Evolutionary conservation across 352 stramenopile species (phyloP).

Genomic region (Globisporangium yorkense): DNA sequence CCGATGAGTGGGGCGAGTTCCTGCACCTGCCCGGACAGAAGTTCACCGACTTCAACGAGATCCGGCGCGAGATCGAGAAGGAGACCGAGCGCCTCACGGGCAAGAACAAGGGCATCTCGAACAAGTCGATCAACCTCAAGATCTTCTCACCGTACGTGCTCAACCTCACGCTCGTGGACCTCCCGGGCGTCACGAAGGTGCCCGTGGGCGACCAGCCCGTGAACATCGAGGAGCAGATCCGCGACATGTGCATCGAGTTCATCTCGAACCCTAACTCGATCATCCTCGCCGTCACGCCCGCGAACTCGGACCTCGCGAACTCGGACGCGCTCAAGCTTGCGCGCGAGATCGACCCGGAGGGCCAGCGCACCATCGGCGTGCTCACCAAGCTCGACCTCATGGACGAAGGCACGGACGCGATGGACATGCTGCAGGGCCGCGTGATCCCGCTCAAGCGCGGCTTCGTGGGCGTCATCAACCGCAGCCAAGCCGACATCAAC

Average conservation of each 20-base stretch:
- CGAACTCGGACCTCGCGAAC: constrained; percentile 99
- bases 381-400: constrained; percentile 99
- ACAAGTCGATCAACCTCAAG: constrained; percentile 99
- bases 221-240: constrained; percentile 99
- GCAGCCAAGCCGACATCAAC: constrained; percentile 98
- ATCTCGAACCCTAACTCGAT: constrained; percentile 99
- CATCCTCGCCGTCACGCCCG: constrained; percentile 97
- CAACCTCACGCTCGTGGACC: constrained; percentile 98
- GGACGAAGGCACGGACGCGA: constrained; percentile 98
- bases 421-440: constrained; percentile 95
- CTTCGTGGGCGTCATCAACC: constrained; percentile 99
- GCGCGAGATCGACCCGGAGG: constrained; percentile 87
- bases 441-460: constrained; percentile 97
- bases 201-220: constrained; percentile 97
- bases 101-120: constrained; percentile 97
- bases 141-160: constrained; percentile 97
- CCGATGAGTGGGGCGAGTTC: constrained; percentile 98
- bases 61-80: constrained; percentile 96
- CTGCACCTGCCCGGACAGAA: constrained; percentile 94
- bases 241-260: constrained; percentile 98
- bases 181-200: constrained; percentile 98
- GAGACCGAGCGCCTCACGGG: constrained; percentile 96
- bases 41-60: constrained; percentile 96
- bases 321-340: constrained; percentile 98
- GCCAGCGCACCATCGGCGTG: constrained; percentile 97